Conservation (phyloP, 2,329 filamentous ascomycete genomes). For the Sarocladium kiliense region DNA sequence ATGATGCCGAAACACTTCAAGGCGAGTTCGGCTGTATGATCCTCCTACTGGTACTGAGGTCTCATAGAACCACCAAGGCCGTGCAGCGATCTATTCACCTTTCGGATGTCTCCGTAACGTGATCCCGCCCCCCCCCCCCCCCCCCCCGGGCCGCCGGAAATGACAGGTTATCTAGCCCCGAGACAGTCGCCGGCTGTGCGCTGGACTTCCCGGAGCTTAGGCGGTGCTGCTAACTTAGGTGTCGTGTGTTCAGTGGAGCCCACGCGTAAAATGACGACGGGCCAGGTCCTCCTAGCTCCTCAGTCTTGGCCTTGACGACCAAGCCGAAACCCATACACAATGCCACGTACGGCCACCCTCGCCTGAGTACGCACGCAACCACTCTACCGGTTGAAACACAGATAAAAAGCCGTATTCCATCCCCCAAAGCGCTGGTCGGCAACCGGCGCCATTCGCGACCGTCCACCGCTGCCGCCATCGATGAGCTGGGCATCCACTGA, state of each 20-base stretch:
- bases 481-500: conserved; percentile 15
- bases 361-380: not conserved
- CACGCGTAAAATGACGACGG: conserved; percentile 9
- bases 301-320: not conserved
- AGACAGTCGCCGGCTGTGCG: too few species aligned
- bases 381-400: not conserved
- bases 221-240: not conserved
- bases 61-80: too few species aligned
- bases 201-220: too few species aligned
- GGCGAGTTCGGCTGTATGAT: too few species aligned
- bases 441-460: not conserved
- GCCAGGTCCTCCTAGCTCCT: not conserved
- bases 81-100: too few species aligned
- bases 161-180: too few species aligned
- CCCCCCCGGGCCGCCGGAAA: too few species aligned
- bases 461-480: not conserved
- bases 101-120: too few species aligned
- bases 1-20: too few species aligned
- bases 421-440: not conserved
- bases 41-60: too few species aligned
- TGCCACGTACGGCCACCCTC: not conserved
- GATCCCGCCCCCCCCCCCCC: too few species aligned
- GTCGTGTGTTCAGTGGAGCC: conserved; percentile 7
- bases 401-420: not conserved
- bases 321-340: not conserved